Evolutionary conservation across 805 yeast species (phyloP).

Genomic region (Vanderwaltozyma polyspora): DNA sequence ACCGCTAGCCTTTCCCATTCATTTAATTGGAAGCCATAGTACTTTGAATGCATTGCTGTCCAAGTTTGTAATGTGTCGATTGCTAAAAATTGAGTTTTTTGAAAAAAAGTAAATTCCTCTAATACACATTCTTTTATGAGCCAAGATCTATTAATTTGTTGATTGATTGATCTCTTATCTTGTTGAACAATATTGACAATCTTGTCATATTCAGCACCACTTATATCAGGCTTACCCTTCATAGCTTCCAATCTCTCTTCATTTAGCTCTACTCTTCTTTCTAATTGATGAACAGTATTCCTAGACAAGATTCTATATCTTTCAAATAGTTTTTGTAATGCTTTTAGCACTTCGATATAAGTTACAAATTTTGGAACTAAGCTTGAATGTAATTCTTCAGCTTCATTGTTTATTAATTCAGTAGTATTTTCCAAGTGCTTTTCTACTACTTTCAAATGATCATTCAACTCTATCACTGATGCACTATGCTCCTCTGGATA

Average conservation of each 20-base stretch:
- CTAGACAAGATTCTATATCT: conserved; percentile 47
- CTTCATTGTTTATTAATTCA: conserved; percentile 31
- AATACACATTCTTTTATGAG: conserved; percentile 65
- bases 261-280: conserved; percentile 37
- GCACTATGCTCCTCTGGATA: conserved; percentile 34
- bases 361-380: conserved; percentile 55
- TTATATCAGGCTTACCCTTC: conserved; percentile 56
- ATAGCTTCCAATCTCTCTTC: conserved; percentile 44
- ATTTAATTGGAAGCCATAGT: conserved; percentile 44
- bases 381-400: conserved; percentile 32
- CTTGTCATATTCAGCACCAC: conserved; percentile 56
- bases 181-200: conserved; percentile 41
- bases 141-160: conserved; percentile 69
- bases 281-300: conserved; percentile 36
- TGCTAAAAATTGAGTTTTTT: conserved; percentile 71
- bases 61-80: conserved; percentile 63
- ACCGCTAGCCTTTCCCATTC: conserved; percentile 38
- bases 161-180: conserved; percentile 48
- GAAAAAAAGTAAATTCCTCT: conserved; percentile 66
- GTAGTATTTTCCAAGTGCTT: conserved; percentile 27
- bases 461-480: conserved; percentile 35
- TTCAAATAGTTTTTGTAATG: conserved; percentile 61
- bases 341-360: conserved; percentile 49
- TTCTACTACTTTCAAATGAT: conserved; percentile 36
- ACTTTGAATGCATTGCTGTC: conserved; percentile 53